Evolutionary conservation across 805 yeast species (phyloP).

Genomic region (Nakazawaea holstii): DNA sequence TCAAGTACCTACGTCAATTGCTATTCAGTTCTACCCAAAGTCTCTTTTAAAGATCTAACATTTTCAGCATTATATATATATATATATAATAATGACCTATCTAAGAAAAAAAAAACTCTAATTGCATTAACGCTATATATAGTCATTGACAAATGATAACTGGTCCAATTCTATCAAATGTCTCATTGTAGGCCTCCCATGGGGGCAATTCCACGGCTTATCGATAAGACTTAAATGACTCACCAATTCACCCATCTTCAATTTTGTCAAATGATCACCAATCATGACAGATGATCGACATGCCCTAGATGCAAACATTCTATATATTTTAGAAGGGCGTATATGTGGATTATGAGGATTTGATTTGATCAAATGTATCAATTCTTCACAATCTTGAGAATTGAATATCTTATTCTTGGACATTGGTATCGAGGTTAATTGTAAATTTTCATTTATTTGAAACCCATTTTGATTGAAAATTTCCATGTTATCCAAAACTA

Average conservation of each 20-base stretch:
- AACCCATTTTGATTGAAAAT: slow-evolving; percentile 77
- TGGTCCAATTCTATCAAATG: slow-evolving; percentile 64
- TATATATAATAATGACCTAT: too few relatives aligned
- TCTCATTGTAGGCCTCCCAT: slow-evolving; percentile 96
- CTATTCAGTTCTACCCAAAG: too few relatives aligned
- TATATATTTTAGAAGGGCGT: slow-evolving; percentile 71
- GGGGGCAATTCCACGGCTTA: slow-evolving; percentile 97
- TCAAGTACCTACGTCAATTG: too few relatives aligned
- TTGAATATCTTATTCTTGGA: slow-evolving; percentile 69
- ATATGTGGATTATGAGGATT: slow-evolving; percentile 33
- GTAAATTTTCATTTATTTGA: slow-evolving; percentile 49
- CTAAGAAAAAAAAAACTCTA: too few relatives aligned
- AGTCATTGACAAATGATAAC: slow-evolving; percentile 36
- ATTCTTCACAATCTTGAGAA: slow-evolving; percentile 66
- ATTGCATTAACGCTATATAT: too few relatives aligned
- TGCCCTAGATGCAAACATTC: slow-evolving; percentile 92
- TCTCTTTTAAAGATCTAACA: too few relatives aligned
- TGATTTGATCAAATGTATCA: slow-evolving; percentile 62
- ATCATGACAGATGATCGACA: slow-evolving; percentile 94
- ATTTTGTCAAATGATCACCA: slow-evolving; percentile 59
- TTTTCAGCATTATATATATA: too few relatives aligned
- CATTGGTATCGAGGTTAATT: slow-evolving; percentile 60
- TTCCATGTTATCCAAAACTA: slow-evolving; percentile 53
- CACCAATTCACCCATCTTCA: slow-evolving; percentile 67
- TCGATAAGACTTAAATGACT: slow-evolving; percentile 62